Evolutionary conservation across 495 filamentous ascomycete species (phyloP).

Genomic region (Penicillium longicatenatum): DNA sequence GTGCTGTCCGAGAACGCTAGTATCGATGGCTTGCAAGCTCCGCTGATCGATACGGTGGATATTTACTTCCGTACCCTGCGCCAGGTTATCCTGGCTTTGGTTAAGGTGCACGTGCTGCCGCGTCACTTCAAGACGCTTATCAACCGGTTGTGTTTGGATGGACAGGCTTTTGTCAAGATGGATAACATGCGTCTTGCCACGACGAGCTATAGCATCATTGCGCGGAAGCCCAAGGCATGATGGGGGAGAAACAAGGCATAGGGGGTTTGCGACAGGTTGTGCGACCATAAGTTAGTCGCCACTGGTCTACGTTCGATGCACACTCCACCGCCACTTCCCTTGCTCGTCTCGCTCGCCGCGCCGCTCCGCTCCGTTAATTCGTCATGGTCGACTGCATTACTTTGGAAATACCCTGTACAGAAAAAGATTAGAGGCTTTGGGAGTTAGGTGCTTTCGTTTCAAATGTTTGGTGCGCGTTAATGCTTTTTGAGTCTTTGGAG

Average conservation of each 20-base stretch:
- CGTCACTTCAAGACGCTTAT: slow-evolving; percentile 64
- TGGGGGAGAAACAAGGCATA: background rate
- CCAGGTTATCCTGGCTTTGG: slow-evolving; percentile 53
- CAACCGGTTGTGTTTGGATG: slow-evolving; percentile 61
- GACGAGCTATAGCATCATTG: slow-evolving; percentile 63
- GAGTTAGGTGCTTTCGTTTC: slow-evolving; percentile 3
- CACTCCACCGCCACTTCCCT: background rate
- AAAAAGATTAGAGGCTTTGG: slow-evolving; percentile 22
- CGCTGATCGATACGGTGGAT: slow-evolving; percentile 62
- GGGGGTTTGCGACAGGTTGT: background rate
- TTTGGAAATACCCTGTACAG: slow-evolving; percentile 26
- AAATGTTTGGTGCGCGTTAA: background rate
- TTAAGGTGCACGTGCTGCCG: slow-evolving; percentile 54
- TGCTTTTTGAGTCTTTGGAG: slow-evolving; percentile 1
- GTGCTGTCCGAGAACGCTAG: slow-evolving; percentile 59
- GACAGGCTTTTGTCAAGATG: slow-evolving; percentile 64
- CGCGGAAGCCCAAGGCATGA: slow-evolving; percentile 53
- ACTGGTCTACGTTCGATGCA: background rate
- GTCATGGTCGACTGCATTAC: slow-evolving; percentile 4
- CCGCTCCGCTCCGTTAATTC: background rate
- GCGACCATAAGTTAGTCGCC: background rate
- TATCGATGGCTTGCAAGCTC: slow-evolving; percentile 58
- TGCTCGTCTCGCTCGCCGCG: background rate
- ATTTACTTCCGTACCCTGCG: slow-evolving; percentile 60
- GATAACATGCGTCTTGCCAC: slow-evolving; percentile 60